phyloP scores from a whole-genome alignment of 2,329 filamentous ascomycete genomes.

The Diplodia sapinea region DNA sequence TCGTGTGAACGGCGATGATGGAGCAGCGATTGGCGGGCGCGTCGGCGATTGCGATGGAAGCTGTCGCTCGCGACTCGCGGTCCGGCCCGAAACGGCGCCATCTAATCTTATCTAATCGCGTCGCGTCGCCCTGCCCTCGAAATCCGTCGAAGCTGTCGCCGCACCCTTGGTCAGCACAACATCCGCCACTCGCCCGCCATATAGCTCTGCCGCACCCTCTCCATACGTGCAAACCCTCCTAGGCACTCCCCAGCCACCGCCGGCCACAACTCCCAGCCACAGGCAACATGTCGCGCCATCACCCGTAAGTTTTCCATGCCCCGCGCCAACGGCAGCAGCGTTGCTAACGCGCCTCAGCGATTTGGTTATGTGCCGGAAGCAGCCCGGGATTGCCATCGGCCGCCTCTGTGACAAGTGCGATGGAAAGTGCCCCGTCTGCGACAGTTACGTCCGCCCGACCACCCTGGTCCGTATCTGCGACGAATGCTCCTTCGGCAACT shows the following conservation, averaged over 20 bases:
- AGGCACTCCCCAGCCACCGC: neutral
- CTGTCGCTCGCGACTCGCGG: constrained; percentile 6
- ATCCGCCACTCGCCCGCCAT: constrained; percentile 5
- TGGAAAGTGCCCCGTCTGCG: constrained; percentile 98
- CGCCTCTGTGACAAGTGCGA: constrained; percentile 99
- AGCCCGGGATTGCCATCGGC: constrained; percentile 95
- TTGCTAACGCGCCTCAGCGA: constrained; percentile 63
- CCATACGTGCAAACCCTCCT: neutral
- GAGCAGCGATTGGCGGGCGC: constrained; percentile 20
- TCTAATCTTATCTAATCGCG: constrained; percentile 21
- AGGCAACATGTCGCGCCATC: constrained; percentile 83
- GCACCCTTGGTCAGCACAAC: constrained; percentile 10
- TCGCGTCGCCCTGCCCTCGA: constrained; percentile 10
- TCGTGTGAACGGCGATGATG: neutral
- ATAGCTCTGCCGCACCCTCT: neutral
- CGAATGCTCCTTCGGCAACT: constrained; percentile 99
- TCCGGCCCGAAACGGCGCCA: constrained; percentile 21
- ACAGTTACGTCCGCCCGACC: constrained; percentile 97
- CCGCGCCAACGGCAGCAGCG: constrained; percentile 23
- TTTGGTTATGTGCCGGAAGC: constrained; percentile 99
- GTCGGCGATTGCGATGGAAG: constrained; percentile 24
- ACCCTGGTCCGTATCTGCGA: constrained; percentile 98
- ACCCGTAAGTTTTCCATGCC: constrained; percentile 68
- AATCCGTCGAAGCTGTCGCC: constrained; percentile 10
- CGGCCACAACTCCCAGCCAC: neutral